A percentile compares a stretch with the other conserved stretches of the same genome.
phyloP scores from a whole-genome alignment of 345 rosid genomes.

The Corymbia maculata region DNA sequence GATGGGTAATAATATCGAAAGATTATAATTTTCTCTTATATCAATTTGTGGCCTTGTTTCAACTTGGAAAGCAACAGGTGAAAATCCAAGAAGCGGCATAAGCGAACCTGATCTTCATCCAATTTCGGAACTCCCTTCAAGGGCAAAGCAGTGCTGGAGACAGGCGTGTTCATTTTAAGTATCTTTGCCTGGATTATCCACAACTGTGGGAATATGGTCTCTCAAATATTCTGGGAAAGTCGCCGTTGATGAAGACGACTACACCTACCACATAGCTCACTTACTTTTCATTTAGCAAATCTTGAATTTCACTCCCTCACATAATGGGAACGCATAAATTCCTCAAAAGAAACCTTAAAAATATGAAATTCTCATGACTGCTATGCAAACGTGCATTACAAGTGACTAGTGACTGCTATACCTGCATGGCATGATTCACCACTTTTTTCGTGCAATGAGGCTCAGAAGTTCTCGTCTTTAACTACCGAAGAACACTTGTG shows the following conservation, averaged over 20 bases:
- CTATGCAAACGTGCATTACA: too few relatives aligned
- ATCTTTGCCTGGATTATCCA: conserved; percentile 31
- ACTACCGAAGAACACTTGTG: too few relatives aligned
- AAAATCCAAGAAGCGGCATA: conserved; percentile 29
- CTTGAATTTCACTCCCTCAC: too few relatives aligned
- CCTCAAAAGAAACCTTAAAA: too few relatives aligned
- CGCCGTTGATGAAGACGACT: conserved; percentile 28
- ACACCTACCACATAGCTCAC: conserved; percentile 24
- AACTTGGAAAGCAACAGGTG: conserved; percentile 19
- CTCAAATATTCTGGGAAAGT: conserved; percentile 14
- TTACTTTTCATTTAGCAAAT: conserved; percentile 7
- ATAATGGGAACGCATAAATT: too few relatives aligned
- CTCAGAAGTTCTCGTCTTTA: too few relatives aligned
- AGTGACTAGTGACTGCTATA: neutral
- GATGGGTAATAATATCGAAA: too few relatives aligned
- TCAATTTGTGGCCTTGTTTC: conserved; percentile 14
- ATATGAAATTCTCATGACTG: too few relatives aligned
- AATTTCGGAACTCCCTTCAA: conserved; percentile 41
- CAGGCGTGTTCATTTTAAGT: neutral
- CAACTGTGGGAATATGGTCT: conserved; percentile 16
- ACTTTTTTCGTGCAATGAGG: neutral
- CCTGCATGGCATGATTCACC: neutral
- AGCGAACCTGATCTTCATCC: conserved; percentile 35
- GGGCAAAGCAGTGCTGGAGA: neutral
- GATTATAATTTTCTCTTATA: too few relatives aligned